phyloP scores from a whole-genome alignment of 768 basidiomycete genomes.

The Gyrodon lividus region DNA sequence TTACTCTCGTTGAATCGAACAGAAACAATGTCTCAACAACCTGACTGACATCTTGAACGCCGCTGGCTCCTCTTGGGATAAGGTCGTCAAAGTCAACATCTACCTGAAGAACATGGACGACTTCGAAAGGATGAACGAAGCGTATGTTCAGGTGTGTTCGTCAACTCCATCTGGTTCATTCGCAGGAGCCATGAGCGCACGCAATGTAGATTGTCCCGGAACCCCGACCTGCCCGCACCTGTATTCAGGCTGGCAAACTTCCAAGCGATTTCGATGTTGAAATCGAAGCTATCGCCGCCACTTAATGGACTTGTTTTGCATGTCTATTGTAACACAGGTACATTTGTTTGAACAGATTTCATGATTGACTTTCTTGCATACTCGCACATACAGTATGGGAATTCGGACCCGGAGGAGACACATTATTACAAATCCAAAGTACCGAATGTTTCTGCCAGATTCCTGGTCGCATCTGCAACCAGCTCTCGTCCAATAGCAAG shows the following conservation, averaged over 20 bases:
- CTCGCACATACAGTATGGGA: background rate
- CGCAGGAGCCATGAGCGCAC: background rate
- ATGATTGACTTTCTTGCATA: background rate
- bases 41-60: conserved; percentile 52
- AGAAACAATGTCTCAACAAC: conserved; percentile 60
- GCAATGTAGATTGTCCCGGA: conserved; percentile 41
- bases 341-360: background rate
- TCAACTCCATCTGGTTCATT: background rate
- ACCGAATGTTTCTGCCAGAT: conserved; percentile 34
- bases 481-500: conserved; percentile 37
- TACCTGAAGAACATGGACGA: conserved; percentile 62
- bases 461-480: conserved; percentile 37
- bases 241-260: conserved; percentile 70
- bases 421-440: conserved; percentile 8
- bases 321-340: background rate
- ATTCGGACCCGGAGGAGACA: background rate
- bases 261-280: conserved; percentile 72
- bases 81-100: conserved; percentile 56
- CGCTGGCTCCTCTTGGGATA: conserved; percentile 59
- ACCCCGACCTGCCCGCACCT: conserved; percentile 72
- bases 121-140: conserved; percentile 55
- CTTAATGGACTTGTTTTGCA: conserved; percentile 3
- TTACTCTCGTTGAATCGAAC: conserved; percentile 3
- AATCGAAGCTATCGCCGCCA: conserved; percentile 65
- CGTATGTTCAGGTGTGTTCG: conserved; percentile 48